Evolutionary conservation across 192 early-diverging fungal genomes (phyloP), one percentile per base, ranked within the genome.

Genomic region (Anaeromyces robustus): DNA sequence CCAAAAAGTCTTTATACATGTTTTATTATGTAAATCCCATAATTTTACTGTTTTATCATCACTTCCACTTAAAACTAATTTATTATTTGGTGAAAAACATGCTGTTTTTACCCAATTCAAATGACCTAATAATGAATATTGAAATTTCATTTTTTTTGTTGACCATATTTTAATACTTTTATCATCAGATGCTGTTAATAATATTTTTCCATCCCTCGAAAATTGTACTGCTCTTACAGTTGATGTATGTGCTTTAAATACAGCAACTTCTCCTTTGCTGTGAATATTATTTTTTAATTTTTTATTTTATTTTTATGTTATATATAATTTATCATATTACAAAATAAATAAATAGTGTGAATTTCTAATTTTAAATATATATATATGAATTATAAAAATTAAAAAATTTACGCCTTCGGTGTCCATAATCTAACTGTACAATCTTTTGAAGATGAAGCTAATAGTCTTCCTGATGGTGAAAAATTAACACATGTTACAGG

Each of bases 81-180:
- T 81, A 18, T 84, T 80, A 78, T 89, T 88, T 17, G 89, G 88
- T 22, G 88, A 86, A 80, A 89, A 91, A 17, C 77, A 30, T 1
- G 88, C 90, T 16, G 87, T 84, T 34, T 89, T 81, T 18, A 91
- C 90, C 90, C 90, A 91, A 81, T 91, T 91, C 81, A 89, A 77
- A 80, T 91, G 90, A 0, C 89, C 89, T 17, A 88, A 80, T n/a
- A 91, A 82, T 0, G 90, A 88, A 80, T 81, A 86, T 79, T 86
- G 87, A 80, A 91, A 91, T 78, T 90, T 90, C 39, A 89, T 86
- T 13, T 88, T 81, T 32, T 89, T 83, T 1, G 85, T 85, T 17
- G 88, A 89, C 90, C 90, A 91, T 78, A 90, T 89, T 80, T 90
- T 90, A 39, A 90, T 83, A 37, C 86, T 86, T 79, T 91, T 91